Base-by-base conservation (phyloP, 371 early-diverging fungal species). In the Mortierella sp. region DNA sequence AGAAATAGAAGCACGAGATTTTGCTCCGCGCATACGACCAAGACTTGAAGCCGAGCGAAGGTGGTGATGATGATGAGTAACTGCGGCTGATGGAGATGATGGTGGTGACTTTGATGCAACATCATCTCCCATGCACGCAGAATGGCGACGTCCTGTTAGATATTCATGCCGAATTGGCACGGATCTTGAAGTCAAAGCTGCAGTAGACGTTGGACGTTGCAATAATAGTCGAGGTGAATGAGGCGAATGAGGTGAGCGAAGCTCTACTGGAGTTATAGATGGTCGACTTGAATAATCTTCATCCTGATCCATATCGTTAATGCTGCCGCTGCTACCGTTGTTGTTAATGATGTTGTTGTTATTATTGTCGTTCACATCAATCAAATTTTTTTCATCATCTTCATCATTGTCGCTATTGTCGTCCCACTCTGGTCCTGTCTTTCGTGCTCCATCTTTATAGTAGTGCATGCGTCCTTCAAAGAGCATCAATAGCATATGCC, bases 401-500 rank as follows among this genome's bases (percentile, higher is more conserved):
- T 26, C 40, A 40, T 59, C 57, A 22, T 31, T 10, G 15, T 19
- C 10, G 54, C 22, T 34, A 32, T 63, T 51, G 10, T 60, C 65
- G 17, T 68, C 73, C 68, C 62, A 61, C 29, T 62, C 57, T 9
- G 62, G 63, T 0, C 51, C 69, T 12, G 26, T 63, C 43, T 68
- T 70, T 31, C 73, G 69, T 12, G 69, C 26, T 17, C 79, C 79
- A 47, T 78, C 51, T 56, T 69, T 63, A 57, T 73, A 78, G 64
- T 78, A 78, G 7, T 63, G 66, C 64, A 43, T 66, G 4, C 59
- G 66, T 0, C 74, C 79, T 15, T 59, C 62, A 32, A 26, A 26
- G 10, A 78, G 35, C 66, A 78, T 70, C 55, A 78, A 29, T 0
- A 78, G 62, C 79, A 78, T 78, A 29, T 78, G 67, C n/a, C 73